These are phyloP conservation scores for Backusella psychrophila DNA, from an alignment of 192 early-diverging fungal genomes.

Conservation along the genomic window DNA sequence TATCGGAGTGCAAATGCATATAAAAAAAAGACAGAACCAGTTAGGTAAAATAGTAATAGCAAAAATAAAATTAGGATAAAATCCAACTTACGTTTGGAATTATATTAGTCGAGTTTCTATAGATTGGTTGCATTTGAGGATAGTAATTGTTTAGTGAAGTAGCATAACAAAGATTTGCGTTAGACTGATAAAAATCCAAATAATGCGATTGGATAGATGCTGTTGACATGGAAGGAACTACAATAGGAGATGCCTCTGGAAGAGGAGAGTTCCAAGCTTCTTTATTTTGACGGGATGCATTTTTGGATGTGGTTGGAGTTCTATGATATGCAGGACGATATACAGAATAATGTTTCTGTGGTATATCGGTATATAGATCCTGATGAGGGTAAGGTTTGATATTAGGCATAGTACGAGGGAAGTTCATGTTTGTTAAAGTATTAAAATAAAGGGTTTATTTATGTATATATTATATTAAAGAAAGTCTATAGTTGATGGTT, in stretches of 20 bases:
- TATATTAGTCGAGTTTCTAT: constrained; percentile 4
- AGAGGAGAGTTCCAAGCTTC: background rate
- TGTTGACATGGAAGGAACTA: constrained; percentile 19
- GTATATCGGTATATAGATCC: constrained; percentile 1
- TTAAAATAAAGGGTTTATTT: background rate
- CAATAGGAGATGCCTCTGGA: constrained; percentile 13
- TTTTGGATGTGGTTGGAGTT: background rate
- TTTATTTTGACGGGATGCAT: constrained; percentile 5
- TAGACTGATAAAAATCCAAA: constrained; percentile 10
- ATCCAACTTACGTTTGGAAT: background rate
- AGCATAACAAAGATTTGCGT: background rate
- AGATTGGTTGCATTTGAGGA: background rate
- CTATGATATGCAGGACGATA: constrained; percentile 18
- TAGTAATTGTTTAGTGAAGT: background rate
- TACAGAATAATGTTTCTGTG: constrained; percentile 2
- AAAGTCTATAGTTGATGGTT: background rate
- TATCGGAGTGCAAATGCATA: background rate
- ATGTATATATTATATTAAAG: background rate
- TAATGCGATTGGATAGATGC: background rate
- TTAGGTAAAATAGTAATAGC: background rate
- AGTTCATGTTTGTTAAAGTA: constrained; percentile 12
- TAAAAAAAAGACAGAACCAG: background rate
- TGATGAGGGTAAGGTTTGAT: constrained; percentile 20
- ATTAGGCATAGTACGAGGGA: constrained; percentile 12
- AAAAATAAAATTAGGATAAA: constrained; percentile 2